phyloP scores from a whole-genome alignment of 2,329 filamentous ascomycete species.

The Tolypocladium tundrense region DNA sequence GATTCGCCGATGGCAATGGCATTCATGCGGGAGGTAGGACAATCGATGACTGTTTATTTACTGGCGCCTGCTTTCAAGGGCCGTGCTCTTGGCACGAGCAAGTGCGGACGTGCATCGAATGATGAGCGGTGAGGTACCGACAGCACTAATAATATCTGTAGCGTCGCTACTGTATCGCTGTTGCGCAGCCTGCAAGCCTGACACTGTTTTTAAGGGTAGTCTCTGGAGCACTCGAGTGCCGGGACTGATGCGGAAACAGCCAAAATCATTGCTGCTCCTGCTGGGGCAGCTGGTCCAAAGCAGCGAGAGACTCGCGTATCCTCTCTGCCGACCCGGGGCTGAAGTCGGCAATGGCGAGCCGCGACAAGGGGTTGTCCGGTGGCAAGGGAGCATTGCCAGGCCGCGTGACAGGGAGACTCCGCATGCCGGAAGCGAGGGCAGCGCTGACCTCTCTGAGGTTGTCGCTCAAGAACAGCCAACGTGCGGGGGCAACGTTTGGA shows the following conservation, averaged over 20 bases:
- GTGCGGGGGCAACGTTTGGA: slow-evolving; percentile 32
- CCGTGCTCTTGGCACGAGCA: not conserved
- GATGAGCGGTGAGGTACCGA: not conserved
- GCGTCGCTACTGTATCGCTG: not conserved
- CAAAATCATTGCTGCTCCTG: not conserved
- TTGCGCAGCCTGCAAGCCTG: not conserved
- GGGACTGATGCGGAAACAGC: not conserved
- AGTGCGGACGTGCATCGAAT: not conserved
- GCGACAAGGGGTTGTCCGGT: slow-evolving; percentile 29
- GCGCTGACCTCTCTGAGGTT: slow-evolving; percentile 61
- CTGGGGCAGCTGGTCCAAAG: not conserved
- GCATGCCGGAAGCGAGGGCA: slow-evolving; percentile 52
- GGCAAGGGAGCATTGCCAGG: slow-evolving; percentile 60
- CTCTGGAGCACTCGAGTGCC: not conserved
- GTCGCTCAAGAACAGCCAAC: slow-evolving; percentile 74
- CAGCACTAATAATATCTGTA: not conserved
- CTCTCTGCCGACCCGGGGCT: slow-evolving; percentile 11
- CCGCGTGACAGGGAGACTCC: slow-evolving; percentile 49
- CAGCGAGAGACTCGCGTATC: slow-evolving; percentile 4
- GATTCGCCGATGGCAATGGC: not conserved
- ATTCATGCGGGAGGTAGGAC: no score
- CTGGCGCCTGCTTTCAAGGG: not conserved
- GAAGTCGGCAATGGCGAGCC: slow-evolving; percentile 25
- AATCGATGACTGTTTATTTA: not conserved
- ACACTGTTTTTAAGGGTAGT: not conserved